phyloP scores from a whole-genome alignment of 2,329 filamentous ascomycete species.

The Colletotrichum filicis region DNA sequence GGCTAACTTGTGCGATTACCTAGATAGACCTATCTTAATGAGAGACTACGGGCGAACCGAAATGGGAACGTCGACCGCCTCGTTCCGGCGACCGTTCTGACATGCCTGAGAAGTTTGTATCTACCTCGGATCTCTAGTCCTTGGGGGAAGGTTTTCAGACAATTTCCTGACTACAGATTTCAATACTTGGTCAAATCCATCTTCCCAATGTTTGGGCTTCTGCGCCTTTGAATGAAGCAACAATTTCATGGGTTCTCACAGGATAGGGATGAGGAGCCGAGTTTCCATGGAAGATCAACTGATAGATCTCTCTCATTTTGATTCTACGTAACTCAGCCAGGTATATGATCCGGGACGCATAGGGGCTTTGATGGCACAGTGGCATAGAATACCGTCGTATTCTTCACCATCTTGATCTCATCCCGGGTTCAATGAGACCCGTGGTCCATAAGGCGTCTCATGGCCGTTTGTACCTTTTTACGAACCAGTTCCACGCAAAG shows the following conservation, averaged over 20 bases:
- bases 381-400: too few relatives aligned
- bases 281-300: not conserved
- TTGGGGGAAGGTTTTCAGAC: not conserved
- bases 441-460: not conserved
- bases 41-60: not conserved
- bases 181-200: not conserved
- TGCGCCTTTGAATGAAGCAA: not conserved
- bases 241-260: not conserved
- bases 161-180: too few relatives aligned
- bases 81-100: not conserved
- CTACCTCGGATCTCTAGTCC: not conserved
- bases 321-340: not conserved
- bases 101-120: not conserved
- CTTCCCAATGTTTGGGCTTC: not conserved
- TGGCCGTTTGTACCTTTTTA: not conserved
- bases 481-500: not conserved
- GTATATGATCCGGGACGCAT: not conserved
- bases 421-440: not conserved
- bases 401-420: not conserved
- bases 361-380: not conserved
- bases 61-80: not conserved
- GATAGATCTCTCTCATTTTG: not conserved
- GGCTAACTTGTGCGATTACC: not conserved
- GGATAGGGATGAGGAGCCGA: not conserved
- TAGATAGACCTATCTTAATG: not conserved